phyloP scores from a whole-genome alignment of 1,284 basidiomycete genomes.

The Austroboletus sp. region DNA sequence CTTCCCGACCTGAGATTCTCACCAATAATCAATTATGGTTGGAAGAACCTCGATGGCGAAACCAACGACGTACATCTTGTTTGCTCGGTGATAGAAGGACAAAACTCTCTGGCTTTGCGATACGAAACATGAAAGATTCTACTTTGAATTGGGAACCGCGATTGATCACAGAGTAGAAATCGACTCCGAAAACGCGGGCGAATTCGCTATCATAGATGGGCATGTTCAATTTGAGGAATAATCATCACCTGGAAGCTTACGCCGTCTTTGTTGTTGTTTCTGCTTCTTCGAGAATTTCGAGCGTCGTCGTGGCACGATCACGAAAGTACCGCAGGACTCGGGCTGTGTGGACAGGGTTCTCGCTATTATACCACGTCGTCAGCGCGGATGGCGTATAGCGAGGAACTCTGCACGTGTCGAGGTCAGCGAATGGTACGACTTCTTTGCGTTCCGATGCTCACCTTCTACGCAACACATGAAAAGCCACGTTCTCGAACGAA shows the following conservation, averaged over 20 bases:
- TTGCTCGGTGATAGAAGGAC: slow-evolving; percentile 83
- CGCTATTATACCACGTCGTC: slow-evolving; percentile 67
- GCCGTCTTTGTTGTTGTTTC: slow-evolving; percentile 85
- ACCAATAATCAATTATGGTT: not conserved
- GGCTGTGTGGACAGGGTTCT: slow-evolving; percentile 48
- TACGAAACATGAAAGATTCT: slow-evolving; percentile 95
- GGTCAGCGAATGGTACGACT: slow-evolving; percentile 2
- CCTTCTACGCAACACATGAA: slow-evolving; percentile 72
- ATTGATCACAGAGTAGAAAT: slow-evolving; percentile 92
- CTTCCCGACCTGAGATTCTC: slow-evolving; percentile 65
- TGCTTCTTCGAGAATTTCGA: slow-evolving; percentile 73
- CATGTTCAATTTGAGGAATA: not conserved
- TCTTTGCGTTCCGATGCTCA: slow-evolving; percentile 24
- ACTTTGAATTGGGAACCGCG: slow-evolving; percentile 98
- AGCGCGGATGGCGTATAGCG: slow-evolving; percentile 65
- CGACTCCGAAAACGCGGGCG: slow-evolving; percentile 92
- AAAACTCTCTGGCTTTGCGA: slow-evolving; percentile 94
- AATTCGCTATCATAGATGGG: slow-evolving; percentile 63
- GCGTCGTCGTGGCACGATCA: slow-evolving; percentile 56
- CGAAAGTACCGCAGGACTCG: slow-evolving; percentile 60
- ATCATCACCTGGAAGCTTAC: slow-evolving; percentile 38
- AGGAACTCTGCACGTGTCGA: slow-evolving; percentile 53
- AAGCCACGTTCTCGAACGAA: slow-evolving; percentile 86
- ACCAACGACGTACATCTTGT: slow-evolving; percentile 55
- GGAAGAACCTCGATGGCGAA: not conserved